phyloP scores from a whole-genome alignment of 768 basidiomycete genomes.

The Lactarius evosmus region DNA sequence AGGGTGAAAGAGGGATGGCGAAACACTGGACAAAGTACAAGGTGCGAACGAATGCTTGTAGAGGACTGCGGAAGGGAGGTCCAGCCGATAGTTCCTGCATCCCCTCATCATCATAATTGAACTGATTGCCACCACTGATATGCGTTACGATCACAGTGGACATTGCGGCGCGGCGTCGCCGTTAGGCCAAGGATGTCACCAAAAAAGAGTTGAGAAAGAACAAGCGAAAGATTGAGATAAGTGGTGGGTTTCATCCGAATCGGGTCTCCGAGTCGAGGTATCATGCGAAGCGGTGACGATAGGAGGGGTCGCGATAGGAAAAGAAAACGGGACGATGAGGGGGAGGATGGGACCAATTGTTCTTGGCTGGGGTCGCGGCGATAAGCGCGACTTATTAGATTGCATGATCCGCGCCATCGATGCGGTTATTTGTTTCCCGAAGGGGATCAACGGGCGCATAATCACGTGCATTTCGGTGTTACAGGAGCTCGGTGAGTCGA shows the following conservation, averaged over 20 bases:
- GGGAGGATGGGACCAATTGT: background rate
- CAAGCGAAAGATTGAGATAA: background rate
- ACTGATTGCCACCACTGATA: conserved; percentile 4
- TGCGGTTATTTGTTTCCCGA: conserved; percentile 16
- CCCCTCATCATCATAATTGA: background rate
- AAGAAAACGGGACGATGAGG: background rate
- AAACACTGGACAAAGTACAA: conserved; percentile 3
- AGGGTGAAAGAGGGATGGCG: background rate
- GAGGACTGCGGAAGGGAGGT: background rate
- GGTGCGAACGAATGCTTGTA: background rate
- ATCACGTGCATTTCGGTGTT: conserved; percentile 24
- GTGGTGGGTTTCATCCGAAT: conserved; percentile 3
- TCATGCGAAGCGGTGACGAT: conserved; percentile 4
- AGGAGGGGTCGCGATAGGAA: background rate
- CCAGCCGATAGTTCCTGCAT: background rate
- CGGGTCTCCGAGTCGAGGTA: conserved; percentile 2
- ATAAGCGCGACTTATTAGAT: conserved; percentile 19
- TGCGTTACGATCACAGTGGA: conserved; percentile 3
- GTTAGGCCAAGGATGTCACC: background rate
- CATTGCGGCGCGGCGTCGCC: conserved; percentile 9
- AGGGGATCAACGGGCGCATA: conserved; percentile 6
- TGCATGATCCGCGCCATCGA: conserved; percentile 26
- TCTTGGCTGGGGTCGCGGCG: conserved; percentile 4
- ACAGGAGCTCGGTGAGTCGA: conserved; percentile 9
- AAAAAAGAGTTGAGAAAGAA: background rate